Base-by-base conservation (phyloP, 306 rosid species). In the Amphicarpaea edgeworthii region DNA sequence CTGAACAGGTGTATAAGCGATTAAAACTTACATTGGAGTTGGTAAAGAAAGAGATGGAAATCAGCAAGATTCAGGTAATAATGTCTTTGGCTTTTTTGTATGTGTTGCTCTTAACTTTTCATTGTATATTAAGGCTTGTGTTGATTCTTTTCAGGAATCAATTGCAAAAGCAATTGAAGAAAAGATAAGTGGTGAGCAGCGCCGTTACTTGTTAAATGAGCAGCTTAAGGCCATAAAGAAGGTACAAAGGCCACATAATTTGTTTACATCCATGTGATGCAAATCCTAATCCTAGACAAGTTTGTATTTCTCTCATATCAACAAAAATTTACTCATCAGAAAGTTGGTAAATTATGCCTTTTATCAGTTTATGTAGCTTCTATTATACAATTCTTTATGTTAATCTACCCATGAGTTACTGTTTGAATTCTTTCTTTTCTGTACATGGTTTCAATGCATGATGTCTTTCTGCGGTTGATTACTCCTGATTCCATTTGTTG, bases 91-190 rank as follows among this genome's bases (percentile, higher is more conserved):
- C 53, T 37, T 34, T 24, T 49, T 30, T 40, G 59, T 65, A 65
- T 21, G 21, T 61, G 17, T 20, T 76, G 37, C 34, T 42, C 66
- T 68, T 55, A 58, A 17, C 8, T 80, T 23, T 51, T 32, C 34
- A 19, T 75, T 57, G 37, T 76, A 67, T 71, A 23, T 67, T 83
- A 49, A 77, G 79, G 21, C 67, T 24, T 42, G n/a, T 11, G 53
- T 73, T 38, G 21, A 61, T 84, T 65, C 17, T 84, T 77, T 17
- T 73, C 82, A 92, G 99, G 99, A 96, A 88, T 84, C 96, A 72
- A 96, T 96, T 84, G 99, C 99, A 7, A 96, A 96, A 87, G 98
- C 98, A 68, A 96, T 96, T 82, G 99, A 96, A 84, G 99, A 96
- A 81, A 96, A 96, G 87, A 96, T 96, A 78, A 96, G 97, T 71